phyloP scores from a whole-genome alignment of 2,329 filamentous ascomycete genomes.

The Apiospora rasikravindrae region DNA sequence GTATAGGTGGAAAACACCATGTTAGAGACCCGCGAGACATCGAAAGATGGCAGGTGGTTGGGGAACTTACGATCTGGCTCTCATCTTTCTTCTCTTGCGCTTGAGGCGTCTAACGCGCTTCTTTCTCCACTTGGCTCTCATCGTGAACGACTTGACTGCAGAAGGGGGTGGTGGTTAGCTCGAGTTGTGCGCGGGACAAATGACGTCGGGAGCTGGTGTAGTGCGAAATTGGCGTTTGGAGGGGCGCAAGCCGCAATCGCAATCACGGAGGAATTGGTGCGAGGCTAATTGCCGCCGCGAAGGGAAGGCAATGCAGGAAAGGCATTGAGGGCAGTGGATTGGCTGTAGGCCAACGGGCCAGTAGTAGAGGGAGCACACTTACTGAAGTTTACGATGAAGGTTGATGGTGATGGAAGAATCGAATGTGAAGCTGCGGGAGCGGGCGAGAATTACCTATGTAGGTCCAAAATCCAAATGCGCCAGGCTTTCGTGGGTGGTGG shows the following conservation, averaged over 20 bases:
- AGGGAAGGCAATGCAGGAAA: not conserved
- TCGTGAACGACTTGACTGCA: constrained; percentile 47
- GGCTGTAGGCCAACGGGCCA: not conserved
- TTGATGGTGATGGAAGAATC: constrained; percentile 9
- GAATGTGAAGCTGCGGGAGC: not conserved
- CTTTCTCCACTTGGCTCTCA: constrained; percentile 99
- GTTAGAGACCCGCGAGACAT: not conserved
- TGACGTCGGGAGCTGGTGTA: not conserved
- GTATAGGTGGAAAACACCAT: constrained; percentile 12
- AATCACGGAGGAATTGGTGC: not conserved
- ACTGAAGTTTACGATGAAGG: constrained; percentile 16
- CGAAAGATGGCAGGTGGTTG: not conserved
- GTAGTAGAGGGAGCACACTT: not conserved
- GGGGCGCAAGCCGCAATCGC: not conserved
- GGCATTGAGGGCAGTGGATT: not conserved
- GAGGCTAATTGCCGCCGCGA: not conserved
- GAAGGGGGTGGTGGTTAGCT: constrained; percentile 5
- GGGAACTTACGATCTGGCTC: constrained; percentile 83
- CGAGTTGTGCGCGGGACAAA: not conserved
- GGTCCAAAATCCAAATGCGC: constrained; percentile 13
- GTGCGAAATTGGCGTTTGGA: constrained; percentile 1
- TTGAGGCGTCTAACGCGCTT: constrained; percentile 98
- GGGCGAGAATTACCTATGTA: constrained; percentile 17
- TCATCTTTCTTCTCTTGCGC: constrained; percentile 99
- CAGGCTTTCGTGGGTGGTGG: constrained; percentile 14